Conservation (phyloP, 768 basidiomycete genomes). For the Kwoniella heveanensis region DNA sequence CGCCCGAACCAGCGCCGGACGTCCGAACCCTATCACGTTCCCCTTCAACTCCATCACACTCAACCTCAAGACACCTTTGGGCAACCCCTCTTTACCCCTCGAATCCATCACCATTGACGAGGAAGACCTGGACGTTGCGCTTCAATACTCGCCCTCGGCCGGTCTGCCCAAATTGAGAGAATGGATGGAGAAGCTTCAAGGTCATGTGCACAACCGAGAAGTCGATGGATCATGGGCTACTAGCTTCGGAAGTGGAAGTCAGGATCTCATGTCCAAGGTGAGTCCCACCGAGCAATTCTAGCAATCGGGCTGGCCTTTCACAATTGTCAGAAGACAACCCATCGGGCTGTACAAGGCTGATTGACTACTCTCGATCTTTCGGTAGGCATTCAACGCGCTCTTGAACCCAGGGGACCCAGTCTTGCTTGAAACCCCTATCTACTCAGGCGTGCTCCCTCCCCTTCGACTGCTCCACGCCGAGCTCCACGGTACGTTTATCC, state of each 20-base stretch:
- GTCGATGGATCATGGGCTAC: slow-evolving; percentile 71
- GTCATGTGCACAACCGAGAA: slow-evolving; percentile 65
- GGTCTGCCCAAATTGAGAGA: slow-evolving; percentile 65
- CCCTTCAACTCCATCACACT: slow-evolving; percentile 80
- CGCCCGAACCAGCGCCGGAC: slow-evolving; percentile 64
- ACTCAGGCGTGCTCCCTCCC: slow-evolving; percentile 56
- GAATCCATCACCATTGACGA: slow-evolving; percentile 64
- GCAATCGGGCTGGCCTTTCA: slow-evolving; percentile 1
- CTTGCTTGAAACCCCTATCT: slow-evolving; percentile 67
- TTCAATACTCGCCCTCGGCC: slow-evolving; percentile 73
- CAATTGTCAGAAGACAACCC: no score
- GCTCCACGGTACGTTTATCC: slow-evolving; percentile 47
- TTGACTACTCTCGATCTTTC: not conserved
- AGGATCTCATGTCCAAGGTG: slow-evolving; percentile 87
- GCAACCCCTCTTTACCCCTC: slow-evolving; percentile 58
- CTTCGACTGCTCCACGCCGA: slow-evolving; percentile 44
- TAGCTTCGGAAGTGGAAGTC: slow-evolving; percentile 78
- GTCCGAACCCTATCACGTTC: slow-evolving; percentile 87
- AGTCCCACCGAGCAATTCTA: slow-evolving; percentile 20
- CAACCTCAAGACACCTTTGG: slow-evolving; percentile 56
- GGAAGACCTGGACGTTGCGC: slow-evolving; percentile 64
- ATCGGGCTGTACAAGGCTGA: not conserved
- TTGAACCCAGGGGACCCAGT: slow-evolving; percentile 78
- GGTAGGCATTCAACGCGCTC: slow-evolving; percentile 69
- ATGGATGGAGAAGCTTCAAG: slow-evolving; percentile 65